phyloP scores from a whole-genome alignment of 2,329 filamentous ascomycete species.

The Botrytis squamosa region DNA sequence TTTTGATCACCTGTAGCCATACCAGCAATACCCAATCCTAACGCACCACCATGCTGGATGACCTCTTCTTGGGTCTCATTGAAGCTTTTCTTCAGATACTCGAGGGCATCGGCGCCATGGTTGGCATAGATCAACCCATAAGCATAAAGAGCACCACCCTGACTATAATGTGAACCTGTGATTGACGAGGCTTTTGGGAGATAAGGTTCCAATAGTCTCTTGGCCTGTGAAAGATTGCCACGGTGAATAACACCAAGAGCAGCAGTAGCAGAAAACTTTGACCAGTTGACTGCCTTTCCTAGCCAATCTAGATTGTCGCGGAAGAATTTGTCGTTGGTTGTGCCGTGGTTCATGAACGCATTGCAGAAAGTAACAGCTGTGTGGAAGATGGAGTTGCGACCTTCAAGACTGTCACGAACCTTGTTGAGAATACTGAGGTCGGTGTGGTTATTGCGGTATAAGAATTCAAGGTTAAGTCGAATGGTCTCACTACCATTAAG shows the following conservation, averaged over 20 bases:
- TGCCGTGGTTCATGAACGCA: slow-evolving; percentile 98
- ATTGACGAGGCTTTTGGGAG: slow-evolving; percentile 75
- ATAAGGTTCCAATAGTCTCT: slow-evolving; percentile 92
- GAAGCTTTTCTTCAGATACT: slow-evolving; percentile 76
- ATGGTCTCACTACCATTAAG: slow-evolving; percentile 92
- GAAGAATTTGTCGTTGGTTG: slow-evolving; percentile 98
- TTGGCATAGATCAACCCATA: slow-evolving; percentile 97
- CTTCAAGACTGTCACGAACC: slow-evolving; percentile 91
- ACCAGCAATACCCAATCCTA: slow-evolving; percentile 92
- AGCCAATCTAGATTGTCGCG: slow-evolving; percentile 97
- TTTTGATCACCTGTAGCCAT: slow-evolving; percentile 93
- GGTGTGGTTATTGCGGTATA: slow-evolving; percentile 92
- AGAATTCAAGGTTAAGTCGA: slow-evolving; percentile 90
- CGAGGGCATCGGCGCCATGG: slow-evolving; percentile 85
- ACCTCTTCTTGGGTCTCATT: slow-evolving; percentile 80
- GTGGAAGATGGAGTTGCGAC: slow-evolving; percentile 97
- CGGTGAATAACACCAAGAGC: slow-evolving; percentile 95
- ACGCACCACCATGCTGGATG: slow-evolving; percentile 92
- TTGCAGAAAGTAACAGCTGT: slow-evolving; percentile 96
- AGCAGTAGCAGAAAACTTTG: slow-evolving; percentile 96
- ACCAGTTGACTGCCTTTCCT: slow-evolving; percentile 98
- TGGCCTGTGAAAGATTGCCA: slow-evolving; percentile 88
- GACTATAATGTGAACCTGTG: slow-evolving; percentile 88
- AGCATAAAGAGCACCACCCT: slow-evolving; percentile 92
- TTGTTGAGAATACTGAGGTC: slow-evolving; percentile 93